Evolutionary conservation across 495 filamentous ascomycete species (phyloP).

Genomic region (Podospora anserina): DNA sequence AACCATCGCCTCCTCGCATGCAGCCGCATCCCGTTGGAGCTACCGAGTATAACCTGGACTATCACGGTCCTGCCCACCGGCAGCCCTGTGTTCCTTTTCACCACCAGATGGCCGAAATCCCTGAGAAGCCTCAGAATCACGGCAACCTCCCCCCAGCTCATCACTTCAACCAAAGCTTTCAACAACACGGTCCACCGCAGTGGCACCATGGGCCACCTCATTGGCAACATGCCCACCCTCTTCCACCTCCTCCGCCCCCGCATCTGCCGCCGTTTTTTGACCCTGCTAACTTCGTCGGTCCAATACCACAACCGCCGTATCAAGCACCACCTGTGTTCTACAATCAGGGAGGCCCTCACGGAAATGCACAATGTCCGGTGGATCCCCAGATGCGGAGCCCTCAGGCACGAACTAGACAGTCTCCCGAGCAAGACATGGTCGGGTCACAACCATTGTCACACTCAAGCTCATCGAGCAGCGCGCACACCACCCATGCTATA

Average conservation of each 20-base stretch:
- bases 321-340: background rate
- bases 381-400: background rate
- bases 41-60: background rate
- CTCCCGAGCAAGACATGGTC: background rate
- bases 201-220: background rate
- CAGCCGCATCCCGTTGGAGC: background rate
- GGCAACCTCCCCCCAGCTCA: background rate
- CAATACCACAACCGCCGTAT: background rate
- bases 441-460: background rate
- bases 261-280: no score
- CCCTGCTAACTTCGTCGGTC: background rate
- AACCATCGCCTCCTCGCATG: background rate
- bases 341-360: background rate
- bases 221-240: background rate
- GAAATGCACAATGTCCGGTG: background rate
- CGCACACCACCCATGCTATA: background rate
- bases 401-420: background rate
- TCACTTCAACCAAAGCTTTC: background rate
- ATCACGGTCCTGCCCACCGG: background rate
- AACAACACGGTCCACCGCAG: background rate
- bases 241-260: background rate
- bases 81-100: background rate
- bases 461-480: background rate
- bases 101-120: background rate
- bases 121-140: background rate